Percentiles rank a stretch among this genome's conserved stretches.
phyloP scores from a whole-genome alignment of 2,329 filamentous ascomycete genomes.

The Thermomyces lanuginosus region DNA sequence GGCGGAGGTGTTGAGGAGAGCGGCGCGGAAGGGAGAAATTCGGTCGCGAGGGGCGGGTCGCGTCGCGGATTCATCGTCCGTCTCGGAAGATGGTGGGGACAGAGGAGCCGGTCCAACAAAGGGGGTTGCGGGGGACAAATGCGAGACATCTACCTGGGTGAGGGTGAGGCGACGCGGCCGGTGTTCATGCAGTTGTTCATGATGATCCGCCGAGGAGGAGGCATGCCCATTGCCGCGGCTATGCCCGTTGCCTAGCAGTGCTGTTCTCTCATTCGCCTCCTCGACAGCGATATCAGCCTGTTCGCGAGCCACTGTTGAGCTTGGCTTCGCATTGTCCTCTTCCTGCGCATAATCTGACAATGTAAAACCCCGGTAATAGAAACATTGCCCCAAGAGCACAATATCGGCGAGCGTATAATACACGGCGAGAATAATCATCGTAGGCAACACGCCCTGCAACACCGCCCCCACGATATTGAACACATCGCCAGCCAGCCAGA shows the following conservation, averaged over 20 bases:
- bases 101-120: constrained; percentile 39
- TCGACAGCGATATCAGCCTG: too few relatives aligned
- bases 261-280: constrained; percentile 16
- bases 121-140: constrained; percentile 70
- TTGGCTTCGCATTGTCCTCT: constrained; percentile 7
- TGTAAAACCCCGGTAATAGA: constrained; percentile 80
- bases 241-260: constrained; percentile 13
- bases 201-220: constrained; percentile 1
- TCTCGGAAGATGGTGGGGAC: not conserved
- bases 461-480: constrained; percentile 94
- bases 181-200: constrained; percentile 11
- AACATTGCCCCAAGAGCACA: constrained; percentile 74
- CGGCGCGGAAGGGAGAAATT: constrained; percentile 26
- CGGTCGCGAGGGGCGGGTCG: constrained; percentile 9
- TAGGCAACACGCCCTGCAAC: constrained; percentile 78
- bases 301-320: too few relatives aligned
- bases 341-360: constrained; percentile 16
- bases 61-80: not conserved
- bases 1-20: constrained; percentile 58
- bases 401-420: constrained; percentile 90
- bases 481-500: constrained; percentile 87
- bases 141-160: constrained; percentile 43
- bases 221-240: constrained; percentile 6
- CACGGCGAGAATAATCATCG: constrained; percentile 87
- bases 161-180: constrained; percentile 29